Conservation (phyloP, 352 stramenopile species). For the Plasmopara viticola region DNA sequence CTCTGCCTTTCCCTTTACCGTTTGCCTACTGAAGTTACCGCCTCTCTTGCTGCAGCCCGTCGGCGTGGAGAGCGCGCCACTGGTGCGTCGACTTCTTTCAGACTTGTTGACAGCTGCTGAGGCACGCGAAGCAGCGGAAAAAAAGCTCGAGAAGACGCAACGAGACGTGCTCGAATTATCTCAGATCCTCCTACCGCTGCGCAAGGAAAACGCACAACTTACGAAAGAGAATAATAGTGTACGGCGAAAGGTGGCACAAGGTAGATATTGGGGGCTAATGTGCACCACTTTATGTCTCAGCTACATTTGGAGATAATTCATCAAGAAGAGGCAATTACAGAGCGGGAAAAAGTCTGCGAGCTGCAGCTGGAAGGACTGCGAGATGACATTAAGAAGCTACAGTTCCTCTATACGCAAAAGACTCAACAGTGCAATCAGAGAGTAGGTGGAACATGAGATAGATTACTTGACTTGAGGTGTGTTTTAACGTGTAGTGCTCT, state of each 20-base stretch:
- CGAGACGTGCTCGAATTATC: slow-evolving; percentile 56
- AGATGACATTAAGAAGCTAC: slow-evolving; percentile 66
- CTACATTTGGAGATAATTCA: slow-evolving; percentile 77
- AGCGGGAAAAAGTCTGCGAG: slow-evolving; percentile 58
- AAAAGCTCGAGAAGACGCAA: slow-evolving; percentile 45
- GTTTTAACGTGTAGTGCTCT: neutral
- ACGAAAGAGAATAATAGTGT: slow-evolving; percentile 77
- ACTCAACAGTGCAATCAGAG: slow-evolving; percentile 50
- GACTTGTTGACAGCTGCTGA: slow-evolving; percentile 39
- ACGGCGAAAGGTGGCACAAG: slow-evolving; percentile 2
- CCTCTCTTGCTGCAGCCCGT: slow-evolving; percentile 29
- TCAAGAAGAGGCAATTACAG: slow-evolving; percentile 64
- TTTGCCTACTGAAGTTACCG: neutral
- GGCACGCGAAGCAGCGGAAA: slow-evolving; percentile 28
- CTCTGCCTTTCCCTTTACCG: neutral
- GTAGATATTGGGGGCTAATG: neutral
- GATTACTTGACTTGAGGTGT: neutral
- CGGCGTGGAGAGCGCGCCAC: slow-evolving; percentile 46
- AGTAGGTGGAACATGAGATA: slow-evolving; percentile 22
- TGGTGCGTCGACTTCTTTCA: slow-evolving; percentile 50
- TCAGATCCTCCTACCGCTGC: slow-evolving; percentile 62
- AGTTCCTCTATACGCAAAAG: slow-evolving; percentile 60
- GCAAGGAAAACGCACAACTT: slow-evolving; percentile 70
- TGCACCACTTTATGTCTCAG: slow-evolving; percentile 11
- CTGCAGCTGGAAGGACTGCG: slow-evolving; percentile 57